Conservation (phyloP, 2,329 filamentous ascomycete genomes). For the Colletotrichum ledebouriae region DNA sequence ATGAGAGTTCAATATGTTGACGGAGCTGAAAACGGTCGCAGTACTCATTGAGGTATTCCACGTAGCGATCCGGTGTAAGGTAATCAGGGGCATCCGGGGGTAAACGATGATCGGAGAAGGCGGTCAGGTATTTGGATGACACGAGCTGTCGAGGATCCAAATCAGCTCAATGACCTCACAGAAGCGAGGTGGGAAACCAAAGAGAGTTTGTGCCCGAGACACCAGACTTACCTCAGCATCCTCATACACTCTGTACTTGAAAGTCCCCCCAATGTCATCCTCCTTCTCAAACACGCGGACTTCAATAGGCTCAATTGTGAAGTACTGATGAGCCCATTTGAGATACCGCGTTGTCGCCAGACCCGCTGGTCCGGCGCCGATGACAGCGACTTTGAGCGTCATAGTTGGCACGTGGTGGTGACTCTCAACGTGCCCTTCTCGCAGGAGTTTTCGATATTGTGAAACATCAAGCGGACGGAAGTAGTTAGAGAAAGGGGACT, state of each 20-base stretch:
- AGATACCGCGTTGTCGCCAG: slow-evolving; percentile 59
- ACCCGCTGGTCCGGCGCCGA: slow-evolving; percentile 60
- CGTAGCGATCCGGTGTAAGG: slow-evolving; percentile 55
- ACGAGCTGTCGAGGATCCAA: slow-evolving; percentile 49
- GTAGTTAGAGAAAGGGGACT: not conserved
- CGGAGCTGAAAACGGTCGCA: slow-evolving; percentile 55
- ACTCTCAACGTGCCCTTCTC: slow-evolving; percentile 3
- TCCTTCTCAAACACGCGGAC: slow-evolving; percentile 60
- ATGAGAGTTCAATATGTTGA: slow-evolving; percentile 53
- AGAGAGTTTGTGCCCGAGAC: not conserved
- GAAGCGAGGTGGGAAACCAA: not conserved
- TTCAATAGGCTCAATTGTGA: slow-evolving; percentile 55
- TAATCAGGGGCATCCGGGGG: slow-evolving; percentile 59
- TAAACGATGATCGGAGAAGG: slow-evolving; percentile 64
- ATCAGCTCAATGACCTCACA: not conserved
- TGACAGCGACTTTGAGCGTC: slow-evolving; percentile 53
- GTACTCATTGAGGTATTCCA: slow-evolving; percentile 59
- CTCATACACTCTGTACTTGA: slow-evolving; percentile 62
- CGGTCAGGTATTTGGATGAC: slow-evolving; percentile 63
- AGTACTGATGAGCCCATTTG: slow-evolving; percentile 55
- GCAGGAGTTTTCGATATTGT: slow-evolving; percentile 33
- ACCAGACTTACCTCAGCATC: slow-evolving; percentile 54
- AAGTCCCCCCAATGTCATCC: slow-evolving; percentile 60
- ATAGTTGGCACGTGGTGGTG: slow-evolving; percentile 20
- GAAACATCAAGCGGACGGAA: slow-evolving; percentile 13